Base-by-base conservation (phyloP, 139 green algal genomes). In the Chlamydomonas sp. region DNA sequence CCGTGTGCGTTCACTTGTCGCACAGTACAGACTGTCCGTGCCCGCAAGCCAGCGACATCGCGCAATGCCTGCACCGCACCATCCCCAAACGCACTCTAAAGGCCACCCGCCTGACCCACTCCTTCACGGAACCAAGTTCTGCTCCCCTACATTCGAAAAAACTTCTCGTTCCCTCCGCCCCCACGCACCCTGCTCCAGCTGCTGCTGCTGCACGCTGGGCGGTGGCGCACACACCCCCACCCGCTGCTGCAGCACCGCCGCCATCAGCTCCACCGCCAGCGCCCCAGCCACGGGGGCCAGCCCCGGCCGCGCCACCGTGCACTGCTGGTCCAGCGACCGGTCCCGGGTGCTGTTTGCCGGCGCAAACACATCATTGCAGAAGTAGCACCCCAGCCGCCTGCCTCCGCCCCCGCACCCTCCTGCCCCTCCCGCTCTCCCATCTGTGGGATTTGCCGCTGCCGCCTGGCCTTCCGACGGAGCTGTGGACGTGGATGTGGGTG, bases 301-400 rank as follows among this genome's bases (percentile, higher is more conserved):
- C 0, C 98, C 98, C 2, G 97, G 97, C 16, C 97, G 88, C 2
- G 97, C 96, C 67, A 99, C 97, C 14, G 97, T 99, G 96, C 97
- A 99, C 80, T 99, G 97, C 94, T 99, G 96, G 93, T 99, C 98
- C 77, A 99, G 88, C 3, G 96, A 95, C 6, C 97, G 90, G 82
- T 99, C 94, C 3, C 83, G 69, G 0, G 96, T 99, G 72, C 96
- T 98, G 87, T 99, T 95, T 58, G 95, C 76, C 0, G 98, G 98
- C 0, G 97, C 97, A 8, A 99, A 94, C 1, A 99, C 97, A 82
- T 99, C 98, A 90, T 99, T 99, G 94, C 98, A 99, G 85, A 99
- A 99, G 95, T 99, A 99, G 93, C 98, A 99, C 6, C 98, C 97
- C 74, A 99, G 94, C 6, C 95, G 94, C 3, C 79, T 69, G 63